Conservation (phyloP, 352 stramenopile genomes). For the Thalassiosira mediterranea region DNA sequence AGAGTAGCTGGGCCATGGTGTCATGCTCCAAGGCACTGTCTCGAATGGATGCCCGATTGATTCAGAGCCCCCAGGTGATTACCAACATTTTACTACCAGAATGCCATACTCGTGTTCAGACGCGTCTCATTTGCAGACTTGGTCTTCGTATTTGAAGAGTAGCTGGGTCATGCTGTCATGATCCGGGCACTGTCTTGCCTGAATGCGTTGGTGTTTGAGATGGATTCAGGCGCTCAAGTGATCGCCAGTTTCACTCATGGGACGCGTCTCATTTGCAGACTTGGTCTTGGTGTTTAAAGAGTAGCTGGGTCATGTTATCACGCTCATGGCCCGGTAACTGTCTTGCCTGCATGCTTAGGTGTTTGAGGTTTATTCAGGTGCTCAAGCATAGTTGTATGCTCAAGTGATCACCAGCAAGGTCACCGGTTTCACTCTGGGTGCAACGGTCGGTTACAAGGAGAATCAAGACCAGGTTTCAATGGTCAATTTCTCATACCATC, state of each 20-base stretch:
- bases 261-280: not conserved
- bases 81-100: no score
- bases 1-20: no score
- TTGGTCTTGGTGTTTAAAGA: not conserved
- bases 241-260: not conserved
- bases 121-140: no score
- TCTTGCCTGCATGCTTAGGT: not conserved
- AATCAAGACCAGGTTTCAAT: not conserved
- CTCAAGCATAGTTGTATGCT: not conserved
- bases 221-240: not conserved
- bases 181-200: no score
- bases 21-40: no score
- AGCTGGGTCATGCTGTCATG: no score
- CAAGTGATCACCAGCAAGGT: not conserved
- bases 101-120: no score
- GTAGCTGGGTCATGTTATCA: not conserved
- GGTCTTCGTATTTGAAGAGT: no score
- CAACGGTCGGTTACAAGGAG: not conserved
- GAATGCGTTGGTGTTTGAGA: no score
- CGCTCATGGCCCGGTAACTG: not conserved
- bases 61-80: no score
- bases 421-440: not conserved
- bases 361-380: not conserved
- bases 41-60: no score
- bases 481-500: not conserved